Evolutionary conservation across 2,329 filamentous ascomycete genomes (phyloP).

Genomic region (Pseudogymnoascus sp.): DNA sequence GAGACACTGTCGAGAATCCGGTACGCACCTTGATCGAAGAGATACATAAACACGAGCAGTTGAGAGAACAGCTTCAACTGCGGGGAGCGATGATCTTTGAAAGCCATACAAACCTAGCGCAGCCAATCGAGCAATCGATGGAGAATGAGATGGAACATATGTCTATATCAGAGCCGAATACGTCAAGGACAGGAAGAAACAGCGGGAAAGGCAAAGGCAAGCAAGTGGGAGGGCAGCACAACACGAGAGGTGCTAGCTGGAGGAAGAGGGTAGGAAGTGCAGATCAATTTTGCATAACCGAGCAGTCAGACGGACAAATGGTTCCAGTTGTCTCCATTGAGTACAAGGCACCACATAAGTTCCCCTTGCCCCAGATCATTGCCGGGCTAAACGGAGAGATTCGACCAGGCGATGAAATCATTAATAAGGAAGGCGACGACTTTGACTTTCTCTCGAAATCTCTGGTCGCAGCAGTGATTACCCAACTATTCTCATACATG

Average conservation of each 20-base stretch:
- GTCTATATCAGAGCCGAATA: slow-evolving; percentile 1
- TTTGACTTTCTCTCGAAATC: slow-evolving; percentile 3
- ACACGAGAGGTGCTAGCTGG: neutral
- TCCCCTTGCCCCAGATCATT: slow-evolving; percentile 24
- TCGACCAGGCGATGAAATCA: slow-evolving; percentile 21
- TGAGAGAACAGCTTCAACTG: slow-evolving; percentile 29
- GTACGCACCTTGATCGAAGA: slow-evolving; percentile 30
- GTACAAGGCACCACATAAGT: slow-evolving; percentile 35
- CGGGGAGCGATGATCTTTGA: slow-evolving; percentile 32
- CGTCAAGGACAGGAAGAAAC: neutral
- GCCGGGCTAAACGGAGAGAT: slow-evolving; percentile 23
- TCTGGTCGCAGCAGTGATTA: slow-evolving; percentile 10
- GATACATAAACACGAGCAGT: slow-evolving; percentile 23
- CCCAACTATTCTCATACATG: slow-evolving; percentile 14
- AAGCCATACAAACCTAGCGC: slow-evolving; percentile 31
- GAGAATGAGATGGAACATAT: neutral
- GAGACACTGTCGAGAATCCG: slow-evolving; percentile 31
- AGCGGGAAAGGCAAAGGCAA: neutral
- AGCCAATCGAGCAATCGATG: slow-evolving; percentile 14
- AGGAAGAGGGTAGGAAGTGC: neutral
- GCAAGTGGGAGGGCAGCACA: neutral
- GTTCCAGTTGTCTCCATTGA: slow-evolving; percentile 28
- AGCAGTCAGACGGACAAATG: neutral
- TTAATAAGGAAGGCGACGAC: slow-evolving; percentile 4
- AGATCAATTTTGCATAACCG: neutral